Evolutionary conservation across 805 yeast genomes (phyloP).

Genomic region (Geotrichum ghanense): DNA sequence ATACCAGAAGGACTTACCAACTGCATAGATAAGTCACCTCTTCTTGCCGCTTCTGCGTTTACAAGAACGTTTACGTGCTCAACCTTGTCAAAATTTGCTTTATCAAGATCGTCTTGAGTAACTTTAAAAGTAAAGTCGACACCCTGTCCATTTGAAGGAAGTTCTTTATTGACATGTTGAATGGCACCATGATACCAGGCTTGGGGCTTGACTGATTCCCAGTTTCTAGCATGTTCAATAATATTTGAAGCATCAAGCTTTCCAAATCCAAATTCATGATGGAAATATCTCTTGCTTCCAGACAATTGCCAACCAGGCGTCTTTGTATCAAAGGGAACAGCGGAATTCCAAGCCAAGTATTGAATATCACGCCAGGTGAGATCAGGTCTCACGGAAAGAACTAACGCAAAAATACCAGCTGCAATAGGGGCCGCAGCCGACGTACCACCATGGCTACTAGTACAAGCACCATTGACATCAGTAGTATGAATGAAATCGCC

Average conservation of each 20-base stretch:
- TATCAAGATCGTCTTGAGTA: constrained; percentile 35
- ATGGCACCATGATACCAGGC: constrained; percentile 56
- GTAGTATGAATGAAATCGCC: constrained; percentile 86
- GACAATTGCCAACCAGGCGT: constrained; percentile 71
- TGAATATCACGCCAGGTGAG: constrained; percentile 95
- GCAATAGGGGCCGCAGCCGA: constrained; percentile 99
- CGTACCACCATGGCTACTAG: constrained; percentile 82
- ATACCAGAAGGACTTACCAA: constrained; percentile 70
- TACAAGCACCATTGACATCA: constrained; percentile 58
- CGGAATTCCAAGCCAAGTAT: constrained; percentile 61
- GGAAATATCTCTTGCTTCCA: constrained; percentile 55
- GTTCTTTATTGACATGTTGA: constrained; percentile 23
- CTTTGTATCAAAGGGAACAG: constrained; percentile 51
- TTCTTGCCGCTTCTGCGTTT: constrained; percentile 45
- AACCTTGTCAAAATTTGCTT: constrained; percentile 52
- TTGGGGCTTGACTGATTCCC: constrained; percentile 87
- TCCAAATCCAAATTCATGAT: constrained; percentile 88
- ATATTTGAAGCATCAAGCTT: constrained; percentile 71
- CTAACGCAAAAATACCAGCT: constrained; percentile 86
- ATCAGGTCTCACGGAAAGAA: constrained; percentile 71
- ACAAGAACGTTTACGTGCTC: constrained; percentile 85
- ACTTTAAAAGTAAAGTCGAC: constrained; percentile 26
- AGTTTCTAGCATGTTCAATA: constrained; percentile 58
- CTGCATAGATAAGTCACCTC: constrained; percentile 62
- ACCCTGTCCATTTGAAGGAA: constrained; percentile 6